Conservation (phyloP, 169 alveolate genomes). For the Plasmodium reichenowi region DNA sequence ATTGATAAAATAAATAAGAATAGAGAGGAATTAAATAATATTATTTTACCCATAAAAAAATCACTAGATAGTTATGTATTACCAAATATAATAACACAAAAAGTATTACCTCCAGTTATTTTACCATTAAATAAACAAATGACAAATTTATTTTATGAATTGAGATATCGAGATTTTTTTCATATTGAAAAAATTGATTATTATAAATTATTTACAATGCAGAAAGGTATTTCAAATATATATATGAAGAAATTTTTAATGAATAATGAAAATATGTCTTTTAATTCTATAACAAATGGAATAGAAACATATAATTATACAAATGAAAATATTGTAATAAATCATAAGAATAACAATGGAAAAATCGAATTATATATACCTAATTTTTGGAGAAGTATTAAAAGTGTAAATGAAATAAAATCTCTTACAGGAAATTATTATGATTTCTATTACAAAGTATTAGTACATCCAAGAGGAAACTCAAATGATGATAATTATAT, state of each 20-base stretch:
- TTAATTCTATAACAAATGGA: neutral
- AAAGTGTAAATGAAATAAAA: constrained; percentile 92
- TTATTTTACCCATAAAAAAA: neutral
- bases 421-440: constrained; percentile 92
- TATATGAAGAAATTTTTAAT: constrained; percentile 1
- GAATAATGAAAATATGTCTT: neutral
- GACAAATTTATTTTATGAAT: constrained; percentile 51
- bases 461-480: constrained; percentile 93
- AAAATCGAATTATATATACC: constrained; percentile 88
- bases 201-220: constrained; percentile 41
- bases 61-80: neutral
- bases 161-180: constrained; percentile 31
- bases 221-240: constrained; percentile 14
- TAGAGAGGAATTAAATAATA: neutral
- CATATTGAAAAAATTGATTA: constrained; percentile 42
- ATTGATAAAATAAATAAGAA: neutral
- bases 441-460: constrained; percentile 90
- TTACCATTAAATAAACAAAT: constrained; percentile 39
- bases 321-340: neutral
- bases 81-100: constrained; percentile 54
- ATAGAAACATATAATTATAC: neutral
- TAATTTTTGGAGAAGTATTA: constrained; percentile 92
- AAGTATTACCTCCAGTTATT: constrained; percentile 55
- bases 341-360: constrained; percentile 47
- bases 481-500: constrained; percentile 91